Conservation (phyloP, 352 stramenopile species). For the Aphanomyces invadans region DNA sequence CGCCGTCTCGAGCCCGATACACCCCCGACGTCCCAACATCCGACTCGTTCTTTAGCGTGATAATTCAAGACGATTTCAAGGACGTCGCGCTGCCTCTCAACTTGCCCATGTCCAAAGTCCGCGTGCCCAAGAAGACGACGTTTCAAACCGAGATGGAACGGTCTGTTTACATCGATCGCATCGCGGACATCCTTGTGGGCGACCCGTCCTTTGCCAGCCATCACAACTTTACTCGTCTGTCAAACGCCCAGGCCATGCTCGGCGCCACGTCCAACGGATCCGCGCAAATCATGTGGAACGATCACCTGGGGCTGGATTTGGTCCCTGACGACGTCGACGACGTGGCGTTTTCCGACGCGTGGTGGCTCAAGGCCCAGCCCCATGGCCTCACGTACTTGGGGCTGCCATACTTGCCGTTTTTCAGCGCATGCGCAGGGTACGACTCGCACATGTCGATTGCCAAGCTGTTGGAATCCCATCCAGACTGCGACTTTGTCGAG, state of each 20-base stretch:
- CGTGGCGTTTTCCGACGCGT: slow-evolving; percentile 44
- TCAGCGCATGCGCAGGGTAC: slow-evolving; percentile 93
- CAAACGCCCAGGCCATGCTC: slow-evolving; percentile 24
- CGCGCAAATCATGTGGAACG: slow-evolving; percentile 39
- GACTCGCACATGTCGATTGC: slow-evolving; percentile 90
- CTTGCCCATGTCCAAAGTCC: slow-evolving; percentile 68
- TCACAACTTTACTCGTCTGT: slow-evolving; percentile 47
- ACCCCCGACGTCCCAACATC: slow-evolving; percentile 41
- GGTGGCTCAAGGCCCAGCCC: slow-evolving; percentile 70
- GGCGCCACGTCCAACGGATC: not conserved
- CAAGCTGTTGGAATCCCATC: slow-evolving; percentile 93
- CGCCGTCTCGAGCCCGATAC: slow-evolving; percentile 72
- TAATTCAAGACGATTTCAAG: slow-evolving; percentile 71
- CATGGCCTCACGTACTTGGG: slow-evolving; percentile 59
- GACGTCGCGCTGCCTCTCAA: slow-evolving; percentile 91
- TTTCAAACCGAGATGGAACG: slow-evolving; percentile 70
- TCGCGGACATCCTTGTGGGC: slow-evolving; percentile 88
- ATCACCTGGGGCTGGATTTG: slow-evolving; percentile 46
- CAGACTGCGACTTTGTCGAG: slow-evolving; percentile 81
- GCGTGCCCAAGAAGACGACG: slow-evolving; percentile 39
- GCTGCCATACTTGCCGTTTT: slow-evolving; percentile 93
- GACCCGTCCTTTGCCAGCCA: slow-evolving; percentile 59
- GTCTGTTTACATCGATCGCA: slow-evolving; percentile 83
- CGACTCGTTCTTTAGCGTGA: slow-evolving; percentile 74
- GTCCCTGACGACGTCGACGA: slow-evolving; percentile 35